phyloP scores from a whole-genome alignment of 2,329 filamentous ascomycete species.

The Talaromyces sp. region DNA sequence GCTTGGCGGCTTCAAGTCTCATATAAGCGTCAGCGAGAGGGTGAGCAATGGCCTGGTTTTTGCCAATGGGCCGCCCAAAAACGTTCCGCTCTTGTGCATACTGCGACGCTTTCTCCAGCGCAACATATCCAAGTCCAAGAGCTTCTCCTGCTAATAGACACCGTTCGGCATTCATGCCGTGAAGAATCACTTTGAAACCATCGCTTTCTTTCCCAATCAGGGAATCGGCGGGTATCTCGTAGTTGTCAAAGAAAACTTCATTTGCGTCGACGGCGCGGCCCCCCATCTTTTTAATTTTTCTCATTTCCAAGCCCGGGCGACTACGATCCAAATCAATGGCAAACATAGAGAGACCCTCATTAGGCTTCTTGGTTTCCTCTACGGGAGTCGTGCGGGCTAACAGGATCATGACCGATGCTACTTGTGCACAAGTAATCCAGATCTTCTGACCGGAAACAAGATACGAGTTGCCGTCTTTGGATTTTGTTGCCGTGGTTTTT shows the following conservation, averaged over 20 bases:
- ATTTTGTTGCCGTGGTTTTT: constrained; percentile 55
- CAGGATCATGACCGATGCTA: constrained; percentile 76
- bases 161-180: constrained; percentile 74
- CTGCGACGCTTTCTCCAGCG: constrained; percentile 53
- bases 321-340: constrained; percentile 67
- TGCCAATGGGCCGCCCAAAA: constrained; percentile 53
- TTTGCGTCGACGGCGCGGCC: constrained; percentile 77
- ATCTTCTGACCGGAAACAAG: constrained; percentile 73
- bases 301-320: constrained; percentile 58
- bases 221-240: constrained; percentile 56
- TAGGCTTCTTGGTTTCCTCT: constrained; percentile 62
- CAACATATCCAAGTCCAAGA: constrained; percentile 71
- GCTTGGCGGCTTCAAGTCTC: constrained; percentile 56
- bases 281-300: constrained; percentile 78
- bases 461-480: constrained; percentile 53
- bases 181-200: constrained; percentile 72
- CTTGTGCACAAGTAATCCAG: constrained; percentile 82
- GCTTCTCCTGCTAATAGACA: constrained; percentile 74
- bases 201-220: constrained; percentile 67
- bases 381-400: constrained; percentile 68
- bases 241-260: constrained; percentile 82
- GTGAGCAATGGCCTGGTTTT: constrained; percentile 56
- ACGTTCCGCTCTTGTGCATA: constrained; percentile 62
- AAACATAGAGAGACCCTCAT: constrained; percentile 73
- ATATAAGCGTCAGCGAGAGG: constrained; percentile 55